These are phyloP conservation scores for Thuja plicata DNA, from an alignment of 83 land plant genomes.

Conservation along the genomic window DNA sequence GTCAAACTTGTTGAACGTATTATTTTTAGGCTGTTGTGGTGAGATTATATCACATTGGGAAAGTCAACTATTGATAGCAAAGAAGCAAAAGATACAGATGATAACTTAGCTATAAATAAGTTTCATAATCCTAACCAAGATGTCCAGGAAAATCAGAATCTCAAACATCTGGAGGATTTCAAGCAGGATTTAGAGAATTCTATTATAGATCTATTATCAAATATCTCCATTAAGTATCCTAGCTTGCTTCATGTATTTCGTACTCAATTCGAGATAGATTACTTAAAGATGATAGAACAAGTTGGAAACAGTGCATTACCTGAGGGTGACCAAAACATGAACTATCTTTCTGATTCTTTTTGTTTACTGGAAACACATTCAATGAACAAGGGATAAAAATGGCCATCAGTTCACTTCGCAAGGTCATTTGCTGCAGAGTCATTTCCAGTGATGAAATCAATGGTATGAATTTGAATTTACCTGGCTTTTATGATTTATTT, in stretches of 20 bases:
- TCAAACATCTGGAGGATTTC: slow-evolving; percentile 37
- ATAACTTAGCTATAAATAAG: background rate
- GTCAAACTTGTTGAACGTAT: slow-evolving; percentile 46
- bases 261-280: slow-evolving; percentile 46
- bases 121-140: slow-evolving; percentile 1
- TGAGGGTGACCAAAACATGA: slow-evolving; percentile 12
- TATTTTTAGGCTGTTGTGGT: slow-evolving; percentile 67
- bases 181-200: slow-evolving; percentile 59
- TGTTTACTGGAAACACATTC: slow-evolving; percentile 36
- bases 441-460: slow-evolving; percentile 51
- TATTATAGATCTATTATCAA: slow-evolving; percentile 58
- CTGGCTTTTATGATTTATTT: background rate
- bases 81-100: background rate
- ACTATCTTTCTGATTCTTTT: slow-evolving; percentile 42
- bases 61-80: slow-evolving; percentile 18
- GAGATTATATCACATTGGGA: slow-evolving; percentile 38
- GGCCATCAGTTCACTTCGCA: slow-evolving; percentile 60
- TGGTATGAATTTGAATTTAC: slow-evolving; percentile 39
- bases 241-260: slow-evolving; percentile 49
- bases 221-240: slow-evolving; percentile 30
- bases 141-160: slow-evolving; percentile 6
- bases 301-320: slow-evolving; percentile 18
- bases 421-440: slow-evolving; percentile 62
- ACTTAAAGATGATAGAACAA: slow-evolving; percentile 39
- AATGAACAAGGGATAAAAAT: slow-evolving; percentile 36